Evolutionary conservation across 2,329 filamentous ascomycete species (phyloP), one percentile per base, ranked within the genome.

Genomic region (Rhinocladiella similis): DNA sequence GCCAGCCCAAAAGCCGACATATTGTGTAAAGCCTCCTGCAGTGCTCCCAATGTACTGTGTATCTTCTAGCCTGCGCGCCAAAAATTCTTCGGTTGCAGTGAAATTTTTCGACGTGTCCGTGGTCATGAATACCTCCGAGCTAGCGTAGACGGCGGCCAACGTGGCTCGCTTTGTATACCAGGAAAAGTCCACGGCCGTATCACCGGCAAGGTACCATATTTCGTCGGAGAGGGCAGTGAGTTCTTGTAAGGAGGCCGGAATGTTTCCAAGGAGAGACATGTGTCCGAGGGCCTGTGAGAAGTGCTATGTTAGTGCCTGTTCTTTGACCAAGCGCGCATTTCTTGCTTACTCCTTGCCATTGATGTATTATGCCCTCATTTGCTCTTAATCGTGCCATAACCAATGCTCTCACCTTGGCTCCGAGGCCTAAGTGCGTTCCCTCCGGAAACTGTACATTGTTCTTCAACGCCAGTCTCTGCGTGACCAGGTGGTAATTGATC

Each of bases 51-150:
- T 63, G 3, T 77, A 81, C 64, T 82, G 79, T 29, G 83, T 77
- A 75, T 95, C 92, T 57, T 84, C 80, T 54, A 96, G 74, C 59
- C 93, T 82, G 42, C 91, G 81, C 53, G 87, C 82, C 51, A 97
- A 76, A 70, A 97, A 99, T 9, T 83, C 80, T 63, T 86, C 86
- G 3, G 94, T 97, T 61, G 92, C 89, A 9, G 69, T 71, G 66
- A 89, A 94, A n/a, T 83, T 84, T 0, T 81, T 75, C 3, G 87
- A 91, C 58, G 78, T 80, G 73, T 97, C 94, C 57, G 88, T 91
- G 19, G 91, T 97, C 91, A 97, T 97, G 75, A 92, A 96, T 4
- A 97, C 78, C 74, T 99, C 94, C 54, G 87, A 83, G 33, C 86
- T 84, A 50, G 90, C 90, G 68, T 89, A 90, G n/a, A 89, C 79